Evolutionary conservation across 2,329 filamentous ascomycete genomes (phyloP).

Genomic region (Amylocarpus encephaloides): DNA sequence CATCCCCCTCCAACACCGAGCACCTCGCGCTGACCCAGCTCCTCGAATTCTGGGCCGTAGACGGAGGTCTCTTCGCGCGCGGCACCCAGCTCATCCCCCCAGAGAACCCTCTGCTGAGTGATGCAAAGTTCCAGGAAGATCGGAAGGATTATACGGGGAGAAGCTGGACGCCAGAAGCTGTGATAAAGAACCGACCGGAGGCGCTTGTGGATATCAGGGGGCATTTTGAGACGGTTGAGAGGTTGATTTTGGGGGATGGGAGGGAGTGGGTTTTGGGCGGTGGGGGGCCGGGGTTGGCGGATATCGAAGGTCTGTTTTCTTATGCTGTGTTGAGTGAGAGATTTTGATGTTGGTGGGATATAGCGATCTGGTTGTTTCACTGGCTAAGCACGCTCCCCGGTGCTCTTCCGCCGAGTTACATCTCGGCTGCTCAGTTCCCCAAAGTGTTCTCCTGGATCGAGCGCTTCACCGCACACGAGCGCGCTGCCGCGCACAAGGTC

Average conservation of each 20-base stretch:
- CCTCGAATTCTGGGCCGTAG: slow-evolving; percentile 49
- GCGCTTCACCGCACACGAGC: slow-evolving; percentile 49
- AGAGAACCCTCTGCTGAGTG: slow-evolving; percentile 45
- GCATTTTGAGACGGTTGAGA: slow-evolving; percentile 54
- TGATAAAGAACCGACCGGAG: slow-evolving; percentile 44
- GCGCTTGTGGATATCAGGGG: slow-evolving; percentile 48
- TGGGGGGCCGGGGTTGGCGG: slow-evolving; percentile 49
- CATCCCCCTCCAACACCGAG: slow-evolving; percentile 31
- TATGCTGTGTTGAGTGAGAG: neutral
- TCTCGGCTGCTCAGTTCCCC: slow-evolving; percentile 50
- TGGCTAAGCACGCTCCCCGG: slow-evolving; percentile 55
- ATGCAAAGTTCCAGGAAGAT: slow-evolving; percentile 56
- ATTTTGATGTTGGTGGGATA: neutral
- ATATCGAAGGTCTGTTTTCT: slow-evolving; percentile 51
- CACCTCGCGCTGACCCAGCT: slow-evolving; percentile 46
- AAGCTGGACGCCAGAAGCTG: slow-evolving; percentile 35
- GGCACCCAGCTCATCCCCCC: slow-evolving; percentile 51
- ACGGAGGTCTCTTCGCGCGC: slow-evolving; percentile 49
- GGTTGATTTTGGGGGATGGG: slow-evolving; percentile 57
- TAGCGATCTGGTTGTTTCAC: slow-evolving; percentile 58
- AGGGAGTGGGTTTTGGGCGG: slow-evolving; percentile 56
- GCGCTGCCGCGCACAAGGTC: slow-evolving; percentile 35
- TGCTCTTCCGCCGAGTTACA: slow-evolving; percentile 45
- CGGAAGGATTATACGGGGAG: slow-evolving; percentile 40
- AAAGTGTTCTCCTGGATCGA: slow-evolving; percentile 57